phyloP scores from a whole-genome alignment of 2,329 filamentous ascomycete species.

The Colletotrichum higginsianum region DNA sequence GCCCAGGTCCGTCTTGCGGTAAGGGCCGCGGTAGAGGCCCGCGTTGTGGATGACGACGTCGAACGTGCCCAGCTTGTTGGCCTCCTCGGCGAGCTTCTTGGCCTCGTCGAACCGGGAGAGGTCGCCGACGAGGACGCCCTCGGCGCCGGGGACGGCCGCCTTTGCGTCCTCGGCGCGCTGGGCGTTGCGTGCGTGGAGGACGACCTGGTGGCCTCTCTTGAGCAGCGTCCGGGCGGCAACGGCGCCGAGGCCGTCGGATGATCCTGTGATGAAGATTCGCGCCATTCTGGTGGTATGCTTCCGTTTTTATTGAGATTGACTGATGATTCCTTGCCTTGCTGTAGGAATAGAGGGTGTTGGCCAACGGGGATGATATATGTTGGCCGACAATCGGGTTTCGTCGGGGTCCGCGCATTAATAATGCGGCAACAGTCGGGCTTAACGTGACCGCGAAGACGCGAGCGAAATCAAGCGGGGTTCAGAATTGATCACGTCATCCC shows the following conservation, averaged over 20 bases:
- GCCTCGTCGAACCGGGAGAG: conserved; percentile 65
- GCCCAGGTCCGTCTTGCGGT: conserved; percentile 49
- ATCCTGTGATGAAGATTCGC: conserved; percentile 64
- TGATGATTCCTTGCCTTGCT: not conserved
- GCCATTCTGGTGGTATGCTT: conserved; percentile 13
- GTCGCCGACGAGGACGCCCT: conserved; percentile 67
- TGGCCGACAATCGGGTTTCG: too few species aligned
- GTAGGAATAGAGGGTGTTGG: not conserved
- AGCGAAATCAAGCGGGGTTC: too few species aligned
- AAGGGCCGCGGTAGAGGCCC: conserved; percentile 60
- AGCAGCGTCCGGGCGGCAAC: conserved; percentile 65
- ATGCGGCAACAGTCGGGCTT: too few species aligned
- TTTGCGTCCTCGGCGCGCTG: conserved; percentile 65
- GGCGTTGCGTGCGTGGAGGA: conserved; percentile 70
- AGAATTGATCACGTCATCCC: too few species aligned
- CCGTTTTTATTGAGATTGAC: too few species aligned
- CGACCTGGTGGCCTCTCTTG: conserved; percentile 67
- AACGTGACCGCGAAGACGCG: too few species aligned
- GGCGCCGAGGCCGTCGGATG: conserved; percentile 69
- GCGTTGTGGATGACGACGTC: conserved; percentile 73
- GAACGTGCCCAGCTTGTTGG: conserved; percentile 64
- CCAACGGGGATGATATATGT: too few species aligned
- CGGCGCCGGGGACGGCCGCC: conserved; percentile 63
- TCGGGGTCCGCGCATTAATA: too few species aligned
- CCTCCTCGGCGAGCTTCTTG: conserved; percentile 65